Evolutionary conservation across 2,329 filamentous ascomycete genomes (phyloP).

Genomic region (Xylariales sp.): DNA sequence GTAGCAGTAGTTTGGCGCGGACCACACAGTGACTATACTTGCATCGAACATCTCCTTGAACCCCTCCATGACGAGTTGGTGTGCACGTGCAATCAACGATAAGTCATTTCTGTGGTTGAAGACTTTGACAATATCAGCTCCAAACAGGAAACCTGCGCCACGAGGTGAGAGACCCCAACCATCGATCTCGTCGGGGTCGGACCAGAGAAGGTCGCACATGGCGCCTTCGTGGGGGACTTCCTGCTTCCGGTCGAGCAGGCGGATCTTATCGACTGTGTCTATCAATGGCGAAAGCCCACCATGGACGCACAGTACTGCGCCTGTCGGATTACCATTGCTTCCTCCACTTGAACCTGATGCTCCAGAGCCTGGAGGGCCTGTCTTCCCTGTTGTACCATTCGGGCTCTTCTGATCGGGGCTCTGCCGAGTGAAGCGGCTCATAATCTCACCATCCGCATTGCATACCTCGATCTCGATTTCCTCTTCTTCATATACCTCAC

Average conservation of each 20-base stretch:
- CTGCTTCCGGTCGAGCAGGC: constrained; percentile 91
- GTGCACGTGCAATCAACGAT: constrained; percentile 84
- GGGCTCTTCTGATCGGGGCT: constrained; percentile 23
- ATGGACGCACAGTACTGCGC: constrained; percentile 91
- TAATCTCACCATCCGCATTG: constrained; percentile 75
- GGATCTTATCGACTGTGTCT: constrained; percentile 92
- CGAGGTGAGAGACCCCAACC: constrained; percentile 94
- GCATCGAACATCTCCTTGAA: constrained; percentile 99
- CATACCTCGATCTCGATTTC: constrained; percentile 92
- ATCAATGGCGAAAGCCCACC: constrained; percentile 88
- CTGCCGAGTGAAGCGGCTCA: constrained; percentile 63
- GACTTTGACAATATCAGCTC: constrained; percentile 87
- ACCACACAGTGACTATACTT: constrained; percentile 98
- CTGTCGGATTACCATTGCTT: constrained; percentile 62
- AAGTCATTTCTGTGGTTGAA: constrained; percentile 96
- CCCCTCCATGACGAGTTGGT: constrained; percentile 98
- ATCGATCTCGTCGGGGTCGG: constrained; percentile 95
- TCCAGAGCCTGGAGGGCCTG: constrained; percentile 73
- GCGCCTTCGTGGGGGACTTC: constrained; percentile 97
- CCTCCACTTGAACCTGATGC: constrained; percentile 66
- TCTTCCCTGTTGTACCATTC: constrained; percentile 41
- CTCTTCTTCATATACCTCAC: constrained; percentile 51
- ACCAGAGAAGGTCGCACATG: constrained; percentile 99
- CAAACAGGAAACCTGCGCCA: constrained; percentile 92
- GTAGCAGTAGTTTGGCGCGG: constrained; percentile 94